These are phyloP conservation scores for Xylaria sp. DNA, from an alignment of 2,329 filamentous ascomycete genomes.

Conservation along the genomic window DNA sequence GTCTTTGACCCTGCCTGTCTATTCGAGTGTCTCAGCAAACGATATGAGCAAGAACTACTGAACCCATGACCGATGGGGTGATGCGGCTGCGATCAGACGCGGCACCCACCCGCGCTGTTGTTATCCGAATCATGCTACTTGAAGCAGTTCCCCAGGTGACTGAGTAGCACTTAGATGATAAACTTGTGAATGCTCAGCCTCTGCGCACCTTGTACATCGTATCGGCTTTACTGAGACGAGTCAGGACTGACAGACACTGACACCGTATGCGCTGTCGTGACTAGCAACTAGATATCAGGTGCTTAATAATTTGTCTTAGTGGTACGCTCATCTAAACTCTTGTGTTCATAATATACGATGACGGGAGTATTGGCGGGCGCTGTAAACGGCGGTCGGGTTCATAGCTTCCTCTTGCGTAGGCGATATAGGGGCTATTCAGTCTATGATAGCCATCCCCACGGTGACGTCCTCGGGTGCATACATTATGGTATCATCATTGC, in stretches of 20 bases:
- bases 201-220: conserved; percentile 54
- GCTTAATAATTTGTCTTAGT: no score
- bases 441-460: neutral
- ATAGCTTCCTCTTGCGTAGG: conserved; percentile 51
- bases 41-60: conserved; percentile 57
- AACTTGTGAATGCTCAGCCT: conserved; percentile 52
- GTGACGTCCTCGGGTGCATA: neutral
- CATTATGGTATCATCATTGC: neutral
- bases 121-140: conserved; percentile 58
- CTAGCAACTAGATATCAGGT: no score
- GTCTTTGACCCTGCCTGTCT: conserved; percentile 57
- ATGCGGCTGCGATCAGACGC: conserved; percentile 59
- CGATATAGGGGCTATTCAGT: neutral
- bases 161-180: conserved; percentile 53
- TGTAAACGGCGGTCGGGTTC: conserved; percentile 55
- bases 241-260: no score
- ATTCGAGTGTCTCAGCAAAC: conserved; percentile 58
- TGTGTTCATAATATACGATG: conserved; percentile 58
- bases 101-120: conserved; percentile 55
- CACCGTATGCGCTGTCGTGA: no score
- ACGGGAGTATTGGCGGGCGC: conserved; percentile 59
- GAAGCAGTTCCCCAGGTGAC: conserved; percentile 57
- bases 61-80: conserved; percentile 60
- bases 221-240: conserved; percentile 43
- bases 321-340: no score